Percentiles rank a stretch among this genome's conserved stretches.
Conservation (phyloP, 2,329 filamentous ascomycete species). For the Beauveria pseudobassiana region DNA sequence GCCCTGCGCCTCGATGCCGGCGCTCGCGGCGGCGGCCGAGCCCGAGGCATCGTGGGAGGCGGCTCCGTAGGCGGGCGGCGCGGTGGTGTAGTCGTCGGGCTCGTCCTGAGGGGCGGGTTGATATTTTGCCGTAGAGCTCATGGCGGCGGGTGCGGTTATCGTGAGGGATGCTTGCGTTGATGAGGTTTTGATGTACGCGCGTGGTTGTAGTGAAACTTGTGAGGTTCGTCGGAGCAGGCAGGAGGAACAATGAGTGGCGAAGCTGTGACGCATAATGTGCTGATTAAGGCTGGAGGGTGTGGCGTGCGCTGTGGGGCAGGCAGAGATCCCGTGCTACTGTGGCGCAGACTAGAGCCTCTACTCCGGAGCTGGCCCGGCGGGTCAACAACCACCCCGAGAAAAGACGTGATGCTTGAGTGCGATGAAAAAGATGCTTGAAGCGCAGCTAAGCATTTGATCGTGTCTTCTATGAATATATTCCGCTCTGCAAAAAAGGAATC, state of each 20-base stretch:
- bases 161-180: too few species aligned
- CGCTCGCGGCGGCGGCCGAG: conserved; percentile 38
- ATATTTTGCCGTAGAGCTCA: conserved; percentile 77
- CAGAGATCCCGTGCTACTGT: conserved; percentile 11
- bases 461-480: too few species aligned
- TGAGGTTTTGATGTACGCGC: too few species aligned
- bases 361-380: background rate
- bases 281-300: conserved; percentile 1
- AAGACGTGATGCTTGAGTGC: too few species aligned
- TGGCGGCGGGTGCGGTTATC: conserved; percentile 24
- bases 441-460: too few species aligned
- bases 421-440: too few species aligned
- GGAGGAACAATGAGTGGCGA: background rate
- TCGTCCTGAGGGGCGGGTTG: conserved; percentile 77
- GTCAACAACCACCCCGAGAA: too few species aligned
- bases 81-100: conserved; percentile 71
- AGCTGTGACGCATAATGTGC: background rate
- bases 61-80: conserved; percentile 73
- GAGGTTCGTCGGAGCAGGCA: background rate
- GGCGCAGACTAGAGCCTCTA: conserved; percentile 8
- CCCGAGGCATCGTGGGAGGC: conserved; percentile 31
- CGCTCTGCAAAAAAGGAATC: too few species aligned
- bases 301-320: background rate
- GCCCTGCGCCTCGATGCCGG: conserved; percentile 41
- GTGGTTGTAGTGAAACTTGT: too few species aligned